Base-by-base conservation (phyloP, 306 rosid species). In the Sechiopsis laciniata region DNA sequence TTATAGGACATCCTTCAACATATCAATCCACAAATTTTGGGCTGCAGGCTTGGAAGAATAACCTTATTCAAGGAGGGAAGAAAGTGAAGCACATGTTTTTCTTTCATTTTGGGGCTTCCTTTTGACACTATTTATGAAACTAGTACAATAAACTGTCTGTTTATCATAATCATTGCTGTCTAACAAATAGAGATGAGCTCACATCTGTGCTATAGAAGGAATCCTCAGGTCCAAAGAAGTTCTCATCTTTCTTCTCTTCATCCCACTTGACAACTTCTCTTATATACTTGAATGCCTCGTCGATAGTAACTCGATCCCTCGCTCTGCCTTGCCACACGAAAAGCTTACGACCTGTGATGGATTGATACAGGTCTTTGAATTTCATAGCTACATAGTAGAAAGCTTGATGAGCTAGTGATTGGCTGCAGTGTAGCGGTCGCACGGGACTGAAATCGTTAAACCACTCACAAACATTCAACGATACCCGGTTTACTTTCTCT, bases 251-350 rank as follows among this genome's bases (percentile, higher is more conserved):
- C 77, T 89, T 95, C 77, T 89, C 97, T 11, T 95, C 97, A 60
- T 95, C 99, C 97, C 99, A 95, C 83, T 88, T 95, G 42, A 95
- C 92, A 14, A 95, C 96, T 84, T 89, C 99, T 73, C 90, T 85
- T 75, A 82, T 86, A 80, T 88, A 95, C 91, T 95, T 95, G 84
- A 95, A 95, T 13, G 95, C 88, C 75, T 95, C 97, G 20, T 95
- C 91, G 2, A 91, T 82, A 0, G 91, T 89, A 66, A 80, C 84
- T 59, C 96, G 77, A 42, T 95, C 99, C 87, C 99, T 85, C 2
- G 95, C 96, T 70, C 84, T 82, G 22, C 88, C 91, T 81, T 95
- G 99, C 85, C 90, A 85, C 71, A 91, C 97, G 15, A 91, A 95
- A 55, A 91, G 97, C 80, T 91, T 95, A 32, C 82, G 85, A 16